phyloP scores from a whole-genome alignment of 768 basidiomycete species.

The Rhizopogon rudus region DNA sequence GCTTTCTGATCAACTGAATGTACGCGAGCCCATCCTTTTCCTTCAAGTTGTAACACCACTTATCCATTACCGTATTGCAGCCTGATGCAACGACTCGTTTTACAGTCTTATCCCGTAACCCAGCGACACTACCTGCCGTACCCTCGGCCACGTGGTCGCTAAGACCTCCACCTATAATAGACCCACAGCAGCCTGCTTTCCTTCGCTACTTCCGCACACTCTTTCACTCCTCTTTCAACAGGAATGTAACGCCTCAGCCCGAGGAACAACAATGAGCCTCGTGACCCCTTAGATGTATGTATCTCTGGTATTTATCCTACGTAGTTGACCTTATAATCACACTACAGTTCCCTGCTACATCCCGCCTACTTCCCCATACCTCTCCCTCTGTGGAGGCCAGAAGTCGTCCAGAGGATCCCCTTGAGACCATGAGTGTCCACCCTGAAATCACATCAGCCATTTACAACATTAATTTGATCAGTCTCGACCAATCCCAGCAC shows the following conservation, averaged over 20 bases:
- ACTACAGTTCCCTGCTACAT: background rate
- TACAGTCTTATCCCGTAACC: background rate
- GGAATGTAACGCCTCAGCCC: background rate
- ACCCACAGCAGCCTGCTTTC: background rate
- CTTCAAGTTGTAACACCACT: background rate
- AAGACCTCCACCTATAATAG: background rate
- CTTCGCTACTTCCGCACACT: background rate
- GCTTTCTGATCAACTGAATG: background rate
- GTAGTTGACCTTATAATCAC: background rate
- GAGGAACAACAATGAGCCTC: background rate
- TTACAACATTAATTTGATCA: too few species aligned
- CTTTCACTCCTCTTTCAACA: background rate
- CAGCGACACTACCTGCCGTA: background rate
- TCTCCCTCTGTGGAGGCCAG: background rate
- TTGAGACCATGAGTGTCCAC: too few species aligned
- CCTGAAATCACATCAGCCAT: too few species aligned
- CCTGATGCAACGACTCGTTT: background rate
- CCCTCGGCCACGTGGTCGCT: background rate
- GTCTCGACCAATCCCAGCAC: too few species aligned
- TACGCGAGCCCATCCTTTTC: background rate
- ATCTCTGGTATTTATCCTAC: background rate
- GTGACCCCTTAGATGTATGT: background rate
- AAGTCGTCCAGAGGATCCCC: too few species aligned
- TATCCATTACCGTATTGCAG: background rate
- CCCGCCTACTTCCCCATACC: background rate